phyloP scores from a whole-genome alignment of 1,284 basidiomycete genomes.

The Wallemia hederae region DNA sequence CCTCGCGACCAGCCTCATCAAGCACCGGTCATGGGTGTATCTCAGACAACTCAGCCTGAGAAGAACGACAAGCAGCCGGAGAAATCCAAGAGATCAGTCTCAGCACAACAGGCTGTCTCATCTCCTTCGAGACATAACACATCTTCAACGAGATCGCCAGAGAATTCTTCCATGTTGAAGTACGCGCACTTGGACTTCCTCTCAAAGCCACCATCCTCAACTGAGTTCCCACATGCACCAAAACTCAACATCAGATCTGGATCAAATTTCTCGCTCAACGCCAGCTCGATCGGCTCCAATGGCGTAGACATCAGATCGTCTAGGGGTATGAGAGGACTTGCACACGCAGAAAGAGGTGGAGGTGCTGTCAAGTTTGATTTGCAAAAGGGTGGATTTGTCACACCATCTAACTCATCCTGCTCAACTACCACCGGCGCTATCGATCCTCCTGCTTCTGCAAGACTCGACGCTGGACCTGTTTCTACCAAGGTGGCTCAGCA shows the following conservation, averaged over 20 bases:
- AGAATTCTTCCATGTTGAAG: not conserved
- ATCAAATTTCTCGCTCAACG: not conserved
- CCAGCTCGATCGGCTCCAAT: not conserved
- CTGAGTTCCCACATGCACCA: not conserved
- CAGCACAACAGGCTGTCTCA: not conserved
- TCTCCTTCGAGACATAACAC: not conserved
- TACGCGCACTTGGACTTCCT: not conserved
- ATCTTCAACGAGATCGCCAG: not conserved
- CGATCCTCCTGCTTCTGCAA: constrained; percentile 10
- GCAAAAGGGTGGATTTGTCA: constrained; percentile 14
- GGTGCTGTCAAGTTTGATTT: constrained; percentile 20
- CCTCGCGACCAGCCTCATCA: not conserved
- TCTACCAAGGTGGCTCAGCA: constrained; percentile 22
- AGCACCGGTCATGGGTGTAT: not conserved
- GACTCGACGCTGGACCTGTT: constrained; percentile 24
- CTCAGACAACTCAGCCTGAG: not conserved
- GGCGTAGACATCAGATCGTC: constrained; percentile 14
- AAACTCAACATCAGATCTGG: not conserved
- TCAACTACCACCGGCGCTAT: constrained; percentile 13
- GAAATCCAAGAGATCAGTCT: not conserved
- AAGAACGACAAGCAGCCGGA: not conserved
- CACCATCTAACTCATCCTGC: constrained; percentile 18
- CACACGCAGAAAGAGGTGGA: constrained; percentile 20
- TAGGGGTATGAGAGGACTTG: constrained; percentile 20
- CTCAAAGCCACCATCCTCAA: not conserved